A percentile compares a stretch with the other conserved stretches of the same genome.
Evolutionary conservation across 495 filamentous ascomycete species (phyloP).

Genomic region (Xanthoparmelia taractica): DNA sequence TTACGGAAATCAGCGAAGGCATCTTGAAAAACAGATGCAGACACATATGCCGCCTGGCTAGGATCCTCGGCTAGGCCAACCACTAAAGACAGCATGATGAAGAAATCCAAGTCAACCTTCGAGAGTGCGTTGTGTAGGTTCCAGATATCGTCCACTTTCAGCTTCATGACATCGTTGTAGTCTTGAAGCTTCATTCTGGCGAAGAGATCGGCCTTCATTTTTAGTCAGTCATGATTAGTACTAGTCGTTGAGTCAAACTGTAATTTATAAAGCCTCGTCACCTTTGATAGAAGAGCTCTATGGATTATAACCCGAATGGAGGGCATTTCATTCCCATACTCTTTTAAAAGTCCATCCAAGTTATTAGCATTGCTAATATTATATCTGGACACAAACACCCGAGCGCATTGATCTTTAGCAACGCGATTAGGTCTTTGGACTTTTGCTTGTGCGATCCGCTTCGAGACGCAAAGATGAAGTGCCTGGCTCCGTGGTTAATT

Average conservation of each 20-base stretch:
- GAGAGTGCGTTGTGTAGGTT: conserved; percentile 46
- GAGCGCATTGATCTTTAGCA: conserved; percentile 23
- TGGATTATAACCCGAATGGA: conserved; percentile 38
- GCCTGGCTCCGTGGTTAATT: conserved; percentile 34
- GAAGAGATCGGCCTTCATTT: conserved; percentile 25
- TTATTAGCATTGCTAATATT: conserved; percentile 28
- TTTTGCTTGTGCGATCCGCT: conserved; percentile 22
- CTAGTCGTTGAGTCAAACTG: too few species aligned
- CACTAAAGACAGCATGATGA: conserved; percentile 43
- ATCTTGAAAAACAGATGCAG: conserved; percentile 30
- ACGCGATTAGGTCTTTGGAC: conserved; percentile 20
- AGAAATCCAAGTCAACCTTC: conserved; percentile 46
- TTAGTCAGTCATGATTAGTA: not conserved
- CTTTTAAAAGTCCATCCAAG: conserved; percentile 7
- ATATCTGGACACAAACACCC: conserved; percentile 27
- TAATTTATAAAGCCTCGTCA: conserved; percentile 1
- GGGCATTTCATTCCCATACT: not conserved
- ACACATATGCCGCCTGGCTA: conserved; percentile 42
- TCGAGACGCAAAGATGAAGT: conserved; percentile 34
- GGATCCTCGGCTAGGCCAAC: conserved; percentile 35
- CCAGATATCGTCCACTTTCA: conserved; percentile 36
- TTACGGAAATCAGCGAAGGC: conserved; percentile 21
- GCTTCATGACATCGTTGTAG: conserved; percentile 18
- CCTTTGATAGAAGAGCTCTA: conserved; percentile 33
- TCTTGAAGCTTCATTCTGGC: conserved; percentile 19